These are phyloP conservation scores for Phyllosticta citrichinensis DNA, from an alignment of 2,329 filamentous ascomycete species.

Conservation along the genomic window DNA sequence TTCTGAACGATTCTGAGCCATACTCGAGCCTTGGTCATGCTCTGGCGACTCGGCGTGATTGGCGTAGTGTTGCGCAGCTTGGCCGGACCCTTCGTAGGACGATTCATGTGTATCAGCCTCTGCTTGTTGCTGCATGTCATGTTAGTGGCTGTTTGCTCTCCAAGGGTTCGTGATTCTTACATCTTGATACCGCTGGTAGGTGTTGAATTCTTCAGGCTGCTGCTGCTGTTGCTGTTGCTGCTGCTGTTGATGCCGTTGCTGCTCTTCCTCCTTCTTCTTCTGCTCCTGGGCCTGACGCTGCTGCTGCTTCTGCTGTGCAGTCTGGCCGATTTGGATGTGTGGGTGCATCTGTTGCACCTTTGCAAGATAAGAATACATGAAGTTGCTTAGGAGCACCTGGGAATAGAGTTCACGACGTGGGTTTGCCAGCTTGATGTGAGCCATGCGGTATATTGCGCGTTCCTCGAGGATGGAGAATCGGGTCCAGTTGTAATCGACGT, in stretches of 20 bases:
- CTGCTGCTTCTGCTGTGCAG: conserved; percentile 58
- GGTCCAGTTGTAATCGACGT: conserved; percentile 94
- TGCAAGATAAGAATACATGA: conserved; percentile 98
- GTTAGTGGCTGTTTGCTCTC: background rate
- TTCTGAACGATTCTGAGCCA: conserved; percentile 12
- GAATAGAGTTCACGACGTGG: conserved; percentile 84
- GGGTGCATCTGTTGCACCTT: conserved; percentile 99
- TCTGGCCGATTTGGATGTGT: conserved; percentile 81
- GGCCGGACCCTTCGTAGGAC: conserved; percentile 18
- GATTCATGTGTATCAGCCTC: conserved; percentile 13
- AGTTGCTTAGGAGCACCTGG: conserved; percentile 93
- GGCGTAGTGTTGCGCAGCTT: conserved; percentile 12
- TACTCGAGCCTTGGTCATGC: background rate
- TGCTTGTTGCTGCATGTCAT: conserved; percentile 15
- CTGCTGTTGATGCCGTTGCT: conserved; percentile 26
- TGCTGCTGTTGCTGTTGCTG: conserved; percentile 16
- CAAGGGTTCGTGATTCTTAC: conserved; percentile 5
- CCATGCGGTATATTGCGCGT: conserved; percentile 95
- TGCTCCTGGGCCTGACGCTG: conserved; percentile 46
- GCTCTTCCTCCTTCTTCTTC: conserved; percentile 20
- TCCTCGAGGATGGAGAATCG: conserved; percentile 92
- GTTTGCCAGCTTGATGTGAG: conserved; percentile 98
- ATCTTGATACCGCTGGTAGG: conserved; percentile 31
- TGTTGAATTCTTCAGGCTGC: conserved; percentile 31
- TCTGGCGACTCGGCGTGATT: background rate